A percentile compares a stretch with the other conserved stretches of the same genome.
phyloP scores from a whole-genome alignment of 1,284 basidiomycete genomes.

The Chondrostereum purpureum region DNA sequence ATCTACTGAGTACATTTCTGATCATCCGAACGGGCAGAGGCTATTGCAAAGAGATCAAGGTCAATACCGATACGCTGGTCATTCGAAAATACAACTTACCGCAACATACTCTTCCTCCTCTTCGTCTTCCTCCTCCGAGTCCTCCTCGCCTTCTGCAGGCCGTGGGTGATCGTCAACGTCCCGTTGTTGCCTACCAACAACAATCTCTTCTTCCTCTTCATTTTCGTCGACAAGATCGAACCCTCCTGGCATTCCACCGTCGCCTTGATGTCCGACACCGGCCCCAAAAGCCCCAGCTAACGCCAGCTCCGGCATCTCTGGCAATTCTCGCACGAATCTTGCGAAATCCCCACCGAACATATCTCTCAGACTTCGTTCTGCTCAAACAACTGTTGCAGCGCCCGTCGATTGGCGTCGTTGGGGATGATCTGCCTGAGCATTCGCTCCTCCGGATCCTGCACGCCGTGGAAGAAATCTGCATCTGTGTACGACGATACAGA shows the following conservation, averaged over 20 bases:
- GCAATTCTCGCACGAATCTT: slow-evolving; percentile 55
- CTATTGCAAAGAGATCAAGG: slow-evolving; percentile 32
- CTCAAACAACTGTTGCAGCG: slow-evolving; percentile 43
- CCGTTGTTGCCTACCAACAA: slow-evolving; percentile 27
- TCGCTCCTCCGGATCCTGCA: slow-evolving; percentile 44
- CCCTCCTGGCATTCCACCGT: slow-evolving; percentile 7
- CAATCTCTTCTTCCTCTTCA: slow-evolving; percentile 16
- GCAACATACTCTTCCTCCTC: slow-evolving; percentile 35
- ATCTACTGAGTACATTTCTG: slow-evolving; percentile 51
- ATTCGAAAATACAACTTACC: slow-evolving; percentile 29
- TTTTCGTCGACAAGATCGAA: slow-evolving; percentile 9
- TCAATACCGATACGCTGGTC: not conserved
- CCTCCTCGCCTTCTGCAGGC: slow-evolving; percentile 14
- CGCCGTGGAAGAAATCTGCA: slow-evolving; percentile 61
- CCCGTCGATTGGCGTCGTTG: slow-evolving; percentile 14
- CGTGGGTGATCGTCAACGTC: slow-evolving; percentile 12
- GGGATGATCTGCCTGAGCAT: slow-evolving; percentile 32
- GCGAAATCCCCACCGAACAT: slow-evolving; percentile 60
- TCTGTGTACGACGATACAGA: slow-evolving; percentile 56
- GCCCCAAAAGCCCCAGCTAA: slow-evolving; percentile 52
- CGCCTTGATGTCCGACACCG: slow-evolving; percentile 18
- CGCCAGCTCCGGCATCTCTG: slow-evolving; percentile 49
- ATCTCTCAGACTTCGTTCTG: slow-evolving; percentile 42
- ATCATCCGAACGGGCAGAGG: slow-evolving; percentile 57
- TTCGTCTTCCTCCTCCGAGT: slow-evolving; percentile 19